Base-by-base conservation (phyloP, 306 rosid species). In the Gastrolobium villosum region DNA sequence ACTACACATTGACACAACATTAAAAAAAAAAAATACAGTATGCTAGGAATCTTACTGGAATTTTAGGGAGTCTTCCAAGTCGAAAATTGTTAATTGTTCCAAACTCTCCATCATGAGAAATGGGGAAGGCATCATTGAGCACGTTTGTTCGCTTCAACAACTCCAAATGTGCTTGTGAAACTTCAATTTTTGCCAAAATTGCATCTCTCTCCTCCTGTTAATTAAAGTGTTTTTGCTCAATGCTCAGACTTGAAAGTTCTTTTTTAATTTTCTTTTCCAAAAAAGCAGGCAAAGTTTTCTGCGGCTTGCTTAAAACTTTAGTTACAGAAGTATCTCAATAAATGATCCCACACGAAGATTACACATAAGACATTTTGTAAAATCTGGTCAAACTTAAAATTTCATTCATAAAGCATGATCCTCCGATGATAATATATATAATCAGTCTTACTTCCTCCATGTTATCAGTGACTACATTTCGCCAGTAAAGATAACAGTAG, bases 151-250 rank as follows among this genome's bases (percentile, higher is more conserved):
- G 88, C 86, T 95, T 95, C 87, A 95, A 78, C 85, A 91, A 82
- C 77, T 95, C 99, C 70, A 95, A 86, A 83, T 95, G 99, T 67
- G 97, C 98, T 84, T 95, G 98, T 78, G 99, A 93, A 77, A 93
- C 99, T 84, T 95, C 99, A 87, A 91, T 91, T 87, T 89, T 93
- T 61, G 99, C 91, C 70, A 89, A 84, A 77, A 93, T 89, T 72
- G 97, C 97, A 79, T 95, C 99, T 85, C 98, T 91, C 84, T 95
- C 97, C 84, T 95, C 99, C 99, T 95, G 96, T 83, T 79, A 59
- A 83, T 78, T 80, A 56, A 67, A 81, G 79, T 37, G 49, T 63
- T 66, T 65, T 72, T 28, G 76, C 44, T 72, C 68, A 70, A 36
- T 26, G 60, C 49, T 79, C 52, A 65, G 57, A 70, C 46, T 11